phyloP scores from a whole-genome alignment of 139 green algal genomes.

The Diplosphaera chodatii region DNA sequence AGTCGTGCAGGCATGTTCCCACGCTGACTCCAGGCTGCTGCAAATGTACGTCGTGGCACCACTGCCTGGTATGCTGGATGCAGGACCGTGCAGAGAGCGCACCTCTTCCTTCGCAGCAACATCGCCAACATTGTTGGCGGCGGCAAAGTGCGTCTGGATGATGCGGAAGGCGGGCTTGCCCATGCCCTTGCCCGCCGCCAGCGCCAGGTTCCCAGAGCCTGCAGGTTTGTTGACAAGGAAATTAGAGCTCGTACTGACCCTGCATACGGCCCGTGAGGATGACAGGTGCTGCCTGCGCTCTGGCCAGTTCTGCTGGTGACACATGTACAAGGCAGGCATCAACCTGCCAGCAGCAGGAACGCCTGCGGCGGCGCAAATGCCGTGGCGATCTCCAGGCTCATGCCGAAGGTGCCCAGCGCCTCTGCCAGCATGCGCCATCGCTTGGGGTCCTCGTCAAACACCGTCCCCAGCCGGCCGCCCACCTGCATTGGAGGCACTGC shows the following conservation, averaged over 20 bases:
- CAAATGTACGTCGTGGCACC: too few relatives aligned
- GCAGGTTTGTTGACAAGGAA: too few relatives aligned
- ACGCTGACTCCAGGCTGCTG: too few relatives aligned
- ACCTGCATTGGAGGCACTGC: slow-evolving; percentile 29
- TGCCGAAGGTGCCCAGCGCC: slow-evolving; percentile 40
- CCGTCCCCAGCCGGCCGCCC: slow-evolving; percentile 35
- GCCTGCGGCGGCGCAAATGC: slow-evolving; percentile 41
- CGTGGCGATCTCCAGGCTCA: slow-evolving; percentile 76
- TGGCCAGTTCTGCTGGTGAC: too few relatives aligned
- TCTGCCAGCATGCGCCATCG: slow-evolving; percentile 73
- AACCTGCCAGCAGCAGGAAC: slow-evolving; percentile 72
- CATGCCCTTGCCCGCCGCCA: slow-evolving; percentile 71
- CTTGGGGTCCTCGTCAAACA: slow-evolving; percentile 68
- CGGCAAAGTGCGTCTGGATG: slow-evolving; percentile 77
- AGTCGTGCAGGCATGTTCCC: too few relatives aligned
- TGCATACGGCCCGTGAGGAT: too few relatives aligned
- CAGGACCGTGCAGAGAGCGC: background rate
- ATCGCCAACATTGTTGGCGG: slow-evolving; percentile 73
- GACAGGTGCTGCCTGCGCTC: too few relatives aligned
- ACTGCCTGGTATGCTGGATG: too few relatives aligned
- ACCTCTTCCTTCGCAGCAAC: slow-evolving; percentile 86
- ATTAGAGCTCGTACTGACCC: too few relatives aligned
- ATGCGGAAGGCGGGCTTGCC: slow-evolving; percentile 75
- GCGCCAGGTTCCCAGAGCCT: slow-evolving; percentile 58
- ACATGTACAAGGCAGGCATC: too few relatives aligned